Evolutionary conservation across 148 eudicot genomes (phyloP).

Genomic region (Rhododendron simsii): DNA sequence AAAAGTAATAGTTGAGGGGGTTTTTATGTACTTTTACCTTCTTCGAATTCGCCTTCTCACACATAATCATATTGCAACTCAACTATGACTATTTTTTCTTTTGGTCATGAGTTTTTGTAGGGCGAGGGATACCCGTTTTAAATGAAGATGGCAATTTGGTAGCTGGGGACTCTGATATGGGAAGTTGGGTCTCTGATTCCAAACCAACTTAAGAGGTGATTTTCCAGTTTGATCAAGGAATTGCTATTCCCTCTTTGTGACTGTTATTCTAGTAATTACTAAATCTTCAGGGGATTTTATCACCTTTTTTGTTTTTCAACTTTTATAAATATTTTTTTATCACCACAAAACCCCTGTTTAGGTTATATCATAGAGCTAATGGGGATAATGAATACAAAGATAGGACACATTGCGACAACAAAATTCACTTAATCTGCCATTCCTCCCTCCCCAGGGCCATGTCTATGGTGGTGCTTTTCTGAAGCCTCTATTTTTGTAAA

Average conservation of each 20-base stretch:
- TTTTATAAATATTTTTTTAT: neutral
- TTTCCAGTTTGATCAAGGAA: neutral
- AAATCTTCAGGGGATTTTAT: neutral
- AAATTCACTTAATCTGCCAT: neutral
- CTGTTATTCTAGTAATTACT: neutral
- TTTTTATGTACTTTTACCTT: neutral
- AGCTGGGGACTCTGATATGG: constrained; percentile 47
- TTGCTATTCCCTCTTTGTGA: neutral
- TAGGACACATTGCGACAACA: neutral
- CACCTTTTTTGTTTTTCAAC: neutral
- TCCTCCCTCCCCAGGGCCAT: neutral
- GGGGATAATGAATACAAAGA: neutral
- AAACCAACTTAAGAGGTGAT: constrained; percentile 68
- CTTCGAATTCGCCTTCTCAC: neutral
- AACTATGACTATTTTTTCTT: neutral
- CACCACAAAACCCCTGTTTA: neutral
- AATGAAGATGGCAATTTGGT: constrained; percentile 78
- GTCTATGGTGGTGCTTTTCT: neutral
- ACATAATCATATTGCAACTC: neutral
- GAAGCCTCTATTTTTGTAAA: neutral
- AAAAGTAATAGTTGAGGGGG: no score
- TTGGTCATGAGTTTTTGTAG: constrained; percentile 31
- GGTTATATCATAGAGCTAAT: neutral
- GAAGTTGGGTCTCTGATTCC: constrained; percentile 39
- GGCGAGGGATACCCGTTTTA: constrained; percentile 72